phyloP scores from a whole-genome alignment of 441 rosid genomes.

The California macrophylla region DNA sequence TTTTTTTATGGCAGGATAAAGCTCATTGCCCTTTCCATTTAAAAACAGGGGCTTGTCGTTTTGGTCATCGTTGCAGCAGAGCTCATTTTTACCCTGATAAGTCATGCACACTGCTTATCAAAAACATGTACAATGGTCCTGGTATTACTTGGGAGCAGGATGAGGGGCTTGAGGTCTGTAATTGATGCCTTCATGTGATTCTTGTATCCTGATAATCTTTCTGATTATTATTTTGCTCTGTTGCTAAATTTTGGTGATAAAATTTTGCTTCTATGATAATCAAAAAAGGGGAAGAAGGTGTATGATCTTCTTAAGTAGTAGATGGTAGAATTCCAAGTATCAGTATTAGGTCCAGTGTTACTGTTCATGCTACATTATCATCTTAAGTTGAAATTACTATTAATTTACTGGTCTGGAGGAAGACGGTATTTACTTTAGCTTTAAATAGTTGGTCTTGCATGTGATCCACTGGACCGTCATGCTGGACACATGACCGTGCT shows the following conservation, averaged over 20 bases:
- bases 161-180: constrained; percentile 99
- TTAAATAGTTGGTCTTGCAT: background rate
- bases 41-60: constrained; percentile 94
- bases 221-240: background rate
- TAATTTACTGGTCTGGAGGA: background rate
- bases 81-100: constrained; percentile 86
- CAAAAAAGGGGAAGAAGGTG: background rate
- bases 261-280: background rate
- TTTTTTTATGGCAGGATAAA: constrained; percentile 55
- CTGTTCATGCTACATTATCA: background rate
- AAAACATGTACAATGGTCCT: constrained; percentile 91
- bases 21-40: constrained; percentile 96
- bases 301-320: background rate
- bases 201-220: constrained; percentile 65
- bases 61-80: constrained; percentile 90
- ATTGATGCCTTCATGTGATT: constrained; percentile 52
- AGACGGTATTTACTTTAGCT: background rate
- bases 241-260: constrained; percentile 3
- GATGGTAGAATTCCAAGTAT: background rate
- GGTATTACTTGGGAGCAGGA: constrained; percentile 93
- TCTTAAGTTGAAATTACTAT: background rate
- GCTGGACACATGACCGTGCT: background rate
- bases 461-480: background rate
- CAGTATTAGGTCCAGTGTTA: background rate
- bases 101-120: constrained; percentile 73